phyloP scores from a whole-genome alignment of 805 yeast species.

The Saccharomycopsis vini region DNA sequence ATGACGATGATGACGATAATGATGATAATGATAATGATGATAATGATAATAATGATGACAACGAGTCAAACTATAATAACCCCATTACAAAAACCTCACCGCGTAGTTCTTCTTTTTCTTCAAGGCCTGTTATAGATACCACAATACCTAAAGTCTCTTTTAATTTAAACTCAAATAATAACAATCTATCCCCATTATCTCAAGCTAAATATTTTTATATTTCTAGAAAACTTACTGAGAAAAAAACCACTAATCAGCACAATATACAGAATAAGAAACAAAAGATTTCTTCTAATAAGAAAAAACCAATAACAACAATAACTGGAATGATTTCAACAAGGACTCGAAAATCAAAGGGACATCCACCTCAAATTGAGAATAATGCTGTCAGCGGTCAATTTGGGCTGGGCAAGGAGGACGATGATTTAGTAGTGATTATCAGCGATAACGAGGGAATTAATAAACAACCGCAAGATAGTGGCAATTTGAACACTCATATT shows the following conservation, averaged over 20 bases:
- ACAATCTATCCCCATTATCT: not conserved
- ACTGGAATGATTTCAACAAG: too few relatives aligned
- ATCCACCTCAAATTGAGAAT: too few relatives aligned
- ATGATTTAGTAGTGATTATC: not conserved
- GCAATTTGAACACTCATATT: too few relatives aligned
- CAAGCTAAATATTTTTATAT: conserved; percentile 1
- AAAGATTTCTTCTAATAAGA: not conserved
- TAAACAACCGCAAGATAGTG: too few relatives aligned
- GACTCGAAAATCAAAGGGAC: too few relatives aligned
- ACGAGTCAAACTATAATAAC: too few relatives aligned
- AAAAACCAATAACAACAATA: not conserved
- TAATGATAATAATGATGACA: not conserved
- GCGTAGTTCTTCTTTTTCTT: not conserved
- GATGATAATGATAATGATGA: not conserved
- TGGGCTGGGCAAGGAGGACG: too few relatives aligned
- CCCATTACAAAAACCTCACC: not conserved
- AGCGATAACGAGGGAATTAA: not conserved
- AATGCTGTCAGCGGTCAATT: too few relatives aligned
- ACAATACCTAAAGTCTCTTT: too few relatives aligned
- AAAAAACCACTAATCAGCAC: not conserved
- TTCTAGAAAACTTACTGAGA: conserved; percentile 8
- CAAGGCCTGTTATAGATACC: too few relatives aligned
- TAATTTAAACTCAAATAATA: too few relatives aligned
- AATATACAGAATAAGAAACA: not conserved
- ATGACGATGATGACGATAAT: too few relatives aligned